Percentiles rank a stretch among this genome's conserved stretches.
Evolutionary conservation across 495 filamentous ascomycete genomes (phyloP).

Genomic region (Apodospora peruviana): DNA sequence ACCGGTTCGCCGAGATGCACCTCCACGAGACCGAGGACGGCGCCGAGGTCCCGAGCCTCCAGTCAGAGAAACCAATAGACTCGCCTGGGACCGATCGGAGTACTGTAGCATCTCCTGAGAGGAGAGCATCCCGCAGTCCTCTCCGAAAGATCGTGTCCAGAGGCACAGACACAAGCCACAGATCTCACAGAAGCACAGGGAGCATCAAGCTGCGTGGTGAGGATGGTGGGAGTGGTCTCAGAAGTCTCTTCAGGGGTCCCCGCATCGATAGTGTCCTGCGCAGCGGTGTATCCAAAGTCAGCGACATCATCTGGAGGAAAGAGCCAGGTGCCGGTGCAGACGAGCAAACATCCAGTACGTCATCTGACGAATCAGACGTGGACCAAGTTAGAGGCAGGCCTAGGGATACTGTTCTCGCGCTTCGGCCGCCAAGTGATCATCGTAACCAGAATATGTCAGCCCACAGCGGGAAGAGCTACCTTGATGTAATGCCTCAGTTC

Average conservation of each 20-base stretch:
- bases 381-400: slow-evolving; percentile 17
- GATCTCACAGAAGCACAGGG: slow-evolving; percentile 33
- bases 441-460: slow-evolving; percentile 13
- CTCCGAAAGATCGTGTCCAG: slow-evolving; percentile 23
- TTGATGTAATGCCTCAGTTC: slow-evolving; percentile 38
- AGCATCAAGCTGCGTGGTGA: slow-evolving; percentile 34
- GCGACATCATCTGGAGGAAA: slow-evolving; percentile 44
- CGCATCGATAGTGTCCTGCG: slow-evolving; percentile 44
- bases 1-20: slow-evolving; percentile 22
- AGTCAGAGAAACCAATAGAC: slow-evolving; percentile 12
- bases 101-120: slow-evolving; percentile 19
- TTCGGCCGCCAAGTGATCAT: slow-evolving; percentile 14
- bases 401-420: slow-evolving; percentile 30
- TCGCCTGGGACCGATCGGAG: slow-evolving; percentile 21
- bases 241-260: slow-evolving; percentile 38
- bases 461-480: slow-evolving; percentile 27
- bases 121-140: slow-evolving; percentile 33
- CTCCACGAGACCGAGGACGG: slow-evolving; percentile 17
- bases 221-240: slow-evolving; percentile 32
- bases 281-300: slow-evolving; percentile 43
- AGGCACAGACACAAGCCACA: slow-evolving; percentile 28
- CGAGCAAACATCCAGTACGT: slow-evolving; percentile 23
- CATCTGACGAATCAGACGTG: slow-evolving; percentile 36
- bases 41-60: slow-evolving; percentile 12
- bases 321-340: slow-evolving; percentile 22